phyloP scores from a whole-genome alignment of 2,329 filamentous ascomycete species.

The Metarhizium sp. region DNA sequence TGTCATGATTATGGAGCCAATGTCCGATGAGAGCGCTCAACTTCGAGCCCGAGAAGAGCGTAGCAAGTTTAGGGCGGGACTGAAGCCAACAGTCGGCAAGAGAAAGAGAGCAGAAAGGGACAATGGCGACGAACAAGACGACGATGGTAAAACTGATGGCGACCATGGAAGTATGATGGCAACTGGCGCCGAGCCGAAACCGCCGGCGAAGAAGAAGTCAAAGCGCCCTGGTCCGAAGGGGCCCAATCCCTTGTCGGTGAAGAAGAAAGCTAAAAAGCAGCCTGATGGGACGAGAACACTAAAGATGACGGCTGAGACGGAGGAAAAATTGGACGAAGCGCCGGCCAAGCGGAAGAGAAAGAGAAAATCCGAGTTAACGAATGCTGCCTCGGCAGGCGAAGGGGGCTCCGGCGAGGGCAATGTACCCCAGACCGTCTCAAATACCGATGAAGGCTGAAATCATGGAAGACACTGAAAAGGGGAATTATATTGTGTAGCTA shows the following conservation, averaged over 20 bases:
- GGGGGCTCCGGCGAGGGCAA: constrained; percentile 9
- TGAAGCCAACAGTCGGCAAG: constrained; percentile 44
- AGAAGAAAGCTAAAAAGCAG: constrained; percentile 59
- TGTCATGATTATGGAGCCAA: constrained; percentile 64
- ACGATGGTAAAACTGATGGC: constrained; percentile 19
- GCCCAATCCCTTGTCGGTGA: constrained; percentile 62
- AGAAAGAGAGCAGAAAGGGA: constrained; percentile 40
- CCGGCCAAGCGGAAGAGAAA: constrained; percentile 22
- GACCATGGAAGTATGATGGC: constrained; percentile 26
- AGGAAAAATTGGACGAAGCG: constrained; percentile 13
- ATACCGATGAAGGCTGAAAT: constrained; percentile 12
- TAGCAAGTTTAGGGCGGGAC: constrained; percentile 62
- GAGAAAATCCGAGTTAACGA: constrained; percentile 18
- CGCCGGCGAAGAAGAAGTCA: constrained; percentile 43
- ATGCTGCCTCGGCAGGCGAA: constrained; percentile 8
- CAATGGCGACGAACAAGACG: constrained; percentile 18
- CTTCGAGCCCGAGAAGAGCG: constrained; percentile 60
- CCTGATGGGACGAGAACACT: constrained; percentile 12
- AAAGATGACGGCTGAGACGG: constrained; percentile 21
- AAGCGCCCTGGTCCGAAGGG: constrained; percentile 53
- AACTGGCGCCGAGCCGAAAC: constrained; percentile 4
- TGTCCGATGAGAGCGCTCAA: constrained; percentile 57
- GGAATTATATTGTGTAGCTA: not conserved
- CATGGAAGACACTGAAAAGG: not conserved
- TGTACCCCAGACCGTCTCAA: constrained; percentile 6